These are phyloP conservation scores for Leccinum rimulosum DNA, from an alignment of 768 basidiomycete genomes.

Conservation along the genomic window DNA sequence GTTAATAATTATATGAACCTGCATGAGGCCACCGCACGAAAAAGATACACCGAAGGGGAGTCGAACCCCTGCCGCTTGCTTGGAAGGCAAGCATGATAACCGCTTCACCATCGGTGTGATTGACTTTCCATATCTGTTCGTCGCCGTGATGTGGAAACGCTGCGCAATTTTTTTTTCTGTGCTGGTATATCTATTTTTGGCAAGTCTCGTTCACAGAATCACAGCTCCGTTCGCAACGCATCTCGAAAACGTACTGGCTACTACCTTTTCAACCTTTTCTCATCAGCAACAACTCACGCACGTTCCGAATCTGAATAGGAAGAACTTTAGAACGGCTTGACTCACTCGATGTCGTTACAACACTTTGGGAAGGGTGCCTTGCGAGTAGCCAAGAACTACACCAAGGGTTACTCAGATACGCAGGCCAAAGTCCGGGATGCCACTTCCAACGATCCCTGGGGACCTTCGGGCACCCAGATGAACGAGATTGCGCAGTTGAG, in stretches of 20 bases:
- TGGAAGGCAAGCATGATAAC: conserved; percentile 95
- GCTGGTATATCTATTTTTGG: not conserved
- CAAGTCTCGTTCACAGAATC: not conserved
- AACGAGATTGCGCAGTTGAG: conserved; percentile 97
- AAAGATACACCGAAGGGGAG: conserved; percentile 55
- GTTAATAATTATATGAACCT: not conserved
- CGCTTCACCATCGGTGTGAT: conserved; percentile 75
- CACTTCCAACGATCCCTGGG: conserved; percentile 98
- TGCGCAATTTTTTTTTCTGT: not conserved
- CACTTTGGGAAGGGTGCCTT: conserved; percentile 83
- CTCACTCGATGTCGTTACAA: conserved; percentile 51
- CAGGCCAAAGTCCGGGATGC: conserved; percentile 96
- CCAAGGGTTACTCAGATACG: conserved; percentile 92
- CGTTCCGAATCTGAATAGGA: not conserved
- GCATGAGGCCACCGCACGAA: not conserved
- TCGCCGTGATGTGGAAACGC: not conserved
- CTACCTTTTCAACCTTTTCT: conserved; percentile 9
- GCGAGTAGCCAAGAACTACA: conserved; percentile 92
- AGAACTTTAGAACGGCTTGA: not conserved
- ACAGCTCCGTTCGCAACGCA: conserved; percentile 23
- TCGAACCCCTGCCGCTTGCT: conserved; percentile 75
- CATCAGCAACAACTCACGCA: not conserved
- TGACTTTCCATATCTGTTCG: not conserved
- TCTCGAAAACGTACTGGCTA: conserved; percentile 9
- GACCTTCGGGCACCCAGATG: conserved; percentile 97